Evolutionary conservation across 2,329 filamentous ascomycete species (phyloP).

Genomic region (Neofusicoccum sp.): DNA sequence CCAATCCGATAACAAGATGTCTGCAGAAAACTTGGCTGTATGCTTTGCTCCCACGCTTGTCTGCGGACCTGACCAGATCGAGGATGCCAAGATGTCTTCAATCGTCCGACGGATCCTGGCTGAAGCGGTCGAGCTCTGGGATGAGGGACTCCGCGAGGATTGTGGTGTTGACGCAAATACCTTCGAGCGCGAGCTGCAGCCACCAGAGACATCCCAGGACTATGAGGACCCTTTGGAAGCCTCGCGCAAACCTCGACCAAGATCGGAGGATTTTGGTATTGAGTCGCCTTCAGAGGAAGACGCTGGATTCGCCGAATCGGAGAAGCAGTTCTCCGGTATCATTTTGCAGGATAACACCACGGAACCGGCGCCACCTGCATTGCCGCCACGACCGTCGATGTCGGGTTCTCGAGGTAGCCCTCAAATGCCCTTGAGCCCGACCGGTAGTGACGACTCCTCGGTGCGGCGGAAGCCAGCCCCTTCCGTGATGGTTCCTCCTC

Average conservation of each 20-base stretch:
- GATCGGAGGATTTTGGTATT: constrained; percentile 15
- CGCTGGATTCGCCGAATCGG: constrained; percentile 26
- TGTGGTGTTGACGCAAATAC: constrained; percentile 38
- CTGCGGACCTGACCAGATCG: constrained; percentile 53
- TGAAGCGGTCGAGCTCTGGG: constrained; percentile 48
- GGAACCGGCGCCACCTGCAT: constrained; percentile 30
- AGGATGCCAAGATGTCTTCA: constrained; percentile 54
- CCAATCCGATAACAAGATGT: constrained; percentile 55
- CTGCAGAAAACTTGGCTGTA: constrained; percentile 52
- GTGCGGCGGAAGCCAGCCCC: constrained; percentile 44
- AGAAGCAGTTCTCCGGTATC: constrained; percentile 42
- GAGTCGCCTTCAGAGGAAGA: constrained; percentile 23
- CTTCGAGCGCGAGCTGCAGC: constrained; percentile 41
- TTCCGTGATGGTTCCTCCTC: constrained; percentile 39
- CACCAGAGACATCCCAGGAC: constrained; percentile 41
- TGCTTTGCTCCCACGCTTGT: constrained; percentile 55
- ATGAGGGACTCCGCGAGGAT: constrained; percentile 41
- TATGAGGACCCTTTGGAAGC: constrained; percentile 50
- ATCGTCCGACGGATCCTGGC: constrained; percentile 51
- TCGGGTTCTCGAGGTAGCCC: background rate
- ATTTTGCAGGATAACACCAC: constrained; percentile 44
- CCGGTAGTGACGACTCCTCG: constrained; percentile 22
- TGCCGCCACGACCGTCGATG: constrained; percentile 36
- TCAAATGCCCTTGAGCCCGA: constrained; percentile 8
- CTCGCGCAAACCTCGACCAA: constrained; percentile 22